phyloP scores from a whole-genome alignment of 108 stramenopile genomes.

The Pseudonitzschia pungens region DNA sequence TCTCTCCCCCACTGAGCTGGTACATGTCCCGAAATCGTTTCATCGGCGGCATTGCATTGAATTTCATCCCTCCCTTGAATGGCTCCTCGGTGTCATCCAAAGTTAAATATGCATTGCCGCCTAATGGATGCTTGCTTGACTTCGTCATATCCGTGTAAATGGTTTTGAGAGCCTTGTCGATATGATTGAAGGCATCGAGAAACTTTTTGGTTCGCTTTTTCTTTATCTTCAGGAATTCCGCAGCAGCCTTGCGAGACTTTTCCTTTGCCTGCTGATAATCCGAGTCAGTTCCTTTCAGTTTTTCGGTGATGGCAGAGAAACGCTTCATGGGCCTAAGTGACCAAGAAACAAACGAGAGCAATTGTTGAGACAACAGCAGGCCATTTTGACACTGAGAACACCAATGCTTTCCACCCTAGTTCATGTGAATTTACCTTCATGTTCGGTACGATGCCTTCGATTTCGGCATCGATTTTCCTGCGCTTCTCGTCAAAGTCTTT shows the following conservation, averaged over 20 bases:
- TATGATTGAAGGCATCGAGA: slow-evolving; percentile 84
- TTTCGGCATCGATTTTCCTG: slow-evolving; percentile 64
- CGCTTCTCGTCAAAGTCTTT: slow-evolving; percentile 81
- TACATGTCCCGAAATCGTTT: slow-evolving; percentile 99
- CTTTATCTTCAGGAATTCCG: slow-evolving; percentile 75
- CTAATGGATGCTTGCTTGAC: slow-evolving; percentile 87
- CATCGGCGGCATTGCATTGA: slow-evolving; percentile 99
- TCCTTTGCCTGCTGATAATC: slow-evolving; percentile 79
- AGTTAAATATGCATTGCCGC: slow-evolving; percentile 89
- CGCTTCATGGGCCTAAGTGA: slow-evolving; percentile 72
- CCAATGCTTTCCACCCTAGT: not conserved
- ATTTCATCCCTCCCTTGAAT: slow-evolving; percentile 95
- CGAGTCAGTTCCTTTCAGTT: slow-evolving; percentile 72
- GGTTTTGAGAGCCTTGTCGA: slow-evolving; percentile 85
- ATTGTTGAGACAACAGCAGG: not conserved
- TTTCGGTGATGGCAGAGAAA: slow-evolving; percentile 74
- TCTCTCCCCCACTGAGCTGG: slow-evolving; percentile 99
- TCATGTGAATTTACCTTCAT: slow-evolving; percentile 73
- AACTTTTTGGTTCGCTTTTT: slow-evolving; percentile 78
- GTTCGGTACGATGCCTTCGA: slow-evolving; percentile 93
- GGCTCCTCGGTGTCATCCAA: slow-evolving; percentile 93
- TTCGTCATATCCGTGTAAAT: slow-evolving; percentile 97
- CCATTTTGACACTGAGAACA: not conserved
- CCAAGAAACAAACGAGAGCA: not conserved
- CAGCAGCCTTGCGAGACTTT: slow-evolving; percentile 68